phyloP scores from a whole-genome alignment of 768 basidiomycete species.

The Hygrophoropsis aurantiaca region DNA sequence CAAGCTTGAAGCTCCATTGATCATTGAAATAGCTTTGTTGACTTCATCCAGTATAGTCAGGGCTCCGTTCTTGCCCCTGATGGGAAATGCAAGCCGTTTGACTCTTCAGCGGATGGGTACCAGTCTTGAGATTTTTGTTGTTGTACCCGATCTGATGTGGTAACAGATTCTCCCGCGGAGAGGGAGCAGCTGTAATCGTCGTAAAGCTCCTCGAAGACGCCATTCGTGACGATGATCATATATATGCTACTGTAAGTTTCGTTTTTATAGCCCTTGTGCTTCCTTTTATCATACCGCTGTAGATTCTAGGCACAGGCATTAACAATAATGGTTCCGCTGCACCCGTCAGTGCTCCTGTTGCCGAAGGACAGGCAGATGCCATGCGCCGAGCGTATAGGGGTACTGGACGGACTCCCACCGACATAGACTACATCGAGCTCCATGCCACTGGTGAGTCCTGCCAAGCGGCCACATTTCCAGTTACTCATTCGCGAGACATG shows the following conservation, averaged over 20 bases:
- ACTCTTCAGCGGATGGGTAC: slow-evolving; percentile 43
- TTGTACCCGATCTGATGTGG: not conserved
- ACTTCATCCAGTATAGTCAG: slow-evolving; percentile 39
- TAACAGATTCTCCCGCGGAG: slow-evolving; percentile 37
- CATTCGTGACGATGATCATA: slow-evolving; percentile 36
- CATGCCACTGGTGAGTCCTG: slow-evolving; percentile 44
- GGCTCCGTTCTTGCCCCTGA: slow-evolving; percentile 37
- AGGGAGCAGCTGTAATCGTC: slow-evolving; percentile 39
- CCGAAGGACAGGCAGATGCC: slow-evolving; percentile 34
- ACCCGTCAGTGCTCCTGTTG: slow-evolving; percentile 39
- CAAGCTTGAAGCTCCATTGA: not conserved
- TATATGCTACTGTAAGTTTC: slow-evolving; percentile 42
- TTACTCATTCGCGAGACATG: not conserved
- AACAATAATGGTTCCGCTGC: slow-evolving; percentile 36
- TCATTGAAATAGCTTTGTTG: slow-evolving; percentile 25
- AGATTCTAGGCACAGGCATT: slow-evolving; percentile 42
- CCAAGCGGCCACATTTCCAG: no score
- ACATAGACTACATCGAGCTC: slow-evolving; percentile 49
- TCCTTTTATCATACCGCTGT: not conserved
- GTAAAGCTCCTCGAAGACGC: slow-evolving; percentile 40
- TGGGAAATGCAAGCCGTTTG: slow-evolving; percentile 46
- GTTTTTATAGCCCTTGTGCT: not conserved
- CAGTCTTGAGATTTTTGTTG: slow-evolving; percentile 7
- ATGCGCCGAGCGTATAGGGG: slow-evolving; percentile 36
- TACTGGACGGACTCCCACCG: slow-evolving; percentile 30